Conservation (phyloP, 768 basidiomycete genomes). For the Panus rudis region DNA sequence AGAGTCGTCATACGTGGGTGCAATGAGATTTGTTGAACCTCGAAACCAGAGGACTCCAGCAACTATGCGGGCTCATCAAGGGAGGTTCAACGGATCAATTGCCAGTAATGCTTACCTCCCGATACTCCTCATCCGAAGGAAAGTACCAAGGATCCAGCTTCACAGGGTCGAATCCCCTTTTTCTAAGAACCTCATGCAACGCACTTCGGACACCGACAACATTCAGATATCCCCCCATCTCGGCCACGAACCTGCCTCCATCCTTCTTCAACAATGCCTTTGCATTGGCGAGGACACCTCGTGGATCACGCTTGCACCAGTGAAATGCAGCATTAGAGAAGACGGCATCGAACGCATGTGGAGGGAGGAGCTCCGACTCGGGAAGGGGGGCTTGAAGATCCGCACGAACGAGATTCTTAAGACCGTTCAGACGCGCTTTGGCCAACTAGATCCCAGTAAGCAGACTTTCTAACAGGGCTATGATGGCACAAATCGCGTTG, state of each 20-base stretch:
- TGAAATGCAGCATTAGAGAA: constrained; percentile 80
- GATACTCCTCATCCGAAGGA: constrained; percentile 65
- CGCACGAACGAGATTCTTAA: constrained; percentile 39
- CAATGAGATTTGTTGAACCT: constrained; percentile 45
- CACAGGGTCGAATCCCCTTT: constrained; percentile 50
- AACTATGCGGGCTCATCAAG: constrained; percentile 32
- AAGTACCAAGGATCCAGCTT: constrained; percentile 80
- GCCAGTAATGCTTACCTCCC: constrained; percentile 32
- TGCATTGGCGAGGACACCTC: constrained; percentile 54
- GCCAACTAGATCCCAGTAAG: neutral
- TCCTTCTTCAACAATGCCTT: constrained; percentile 55
- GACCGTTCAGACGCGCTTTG: constrained; percentile 27
- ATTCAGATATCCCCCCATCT: constrained; percentile 72
- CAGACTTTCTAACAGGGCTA: neutral
- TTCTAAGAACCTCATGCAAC: constrained; percentile 45
- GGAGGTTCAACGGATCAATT: neutral
- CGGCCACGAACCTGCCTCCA: constrained; percentile 66
- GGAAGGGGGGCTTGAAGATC: constrained; percentile 51
- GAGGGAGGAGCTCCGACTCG: constrained; percentile 31
- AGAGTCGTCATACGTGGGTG: constrained; percentile 51
- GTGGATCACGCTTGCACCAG: constrained; percentile 77
- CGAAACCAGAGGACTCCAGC: constrained; percentile 49
- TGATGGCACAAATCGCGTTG: constrained; percentile 1
- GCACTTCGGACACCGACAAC: constrained; percentile 55
- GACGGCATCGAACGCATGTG: constrained; percentile 53